Conservation (phyloP, 805 yeast genomes). For the Phaffomyces thermotolerans region DNA sequence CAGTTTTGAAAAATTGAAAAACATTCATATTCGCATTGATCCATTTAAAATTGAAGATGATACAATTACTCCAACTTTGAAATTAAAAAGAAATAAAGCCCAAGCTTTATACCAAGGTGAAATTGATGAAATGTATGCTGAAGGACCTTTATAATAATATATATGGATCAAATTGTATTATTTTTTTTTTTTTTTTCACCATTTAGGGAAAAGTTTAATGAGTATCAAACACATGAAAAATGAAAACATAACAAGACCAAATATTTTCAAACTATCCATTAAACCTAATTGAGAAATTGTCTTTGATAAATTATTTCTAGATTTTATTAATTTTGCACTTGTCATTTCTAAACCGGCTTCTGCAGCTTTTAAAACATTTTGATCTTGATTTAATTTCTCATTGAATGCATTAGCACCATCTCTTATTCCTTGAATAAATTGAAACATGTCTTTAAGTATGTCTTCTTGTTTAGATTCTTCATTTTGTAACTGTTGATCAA, state of each 20-base stretch:
- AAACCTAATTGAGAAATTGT: slow-evolving; percentile 24
- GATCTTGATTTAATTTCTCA: slow-evolving; percentile 31
- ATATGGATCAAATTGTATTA: neutral
- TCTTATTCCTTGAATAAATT: slow-evolving; percentile 29
- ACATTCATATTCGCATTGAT: slow-evolving; percentile 38
- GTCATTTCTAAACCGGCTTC: slow-evolving; percentile 35
- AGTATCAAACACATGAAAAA: slow-evolving; percentile 28
- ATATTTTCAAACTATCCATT: slow-evolving; percentile 25
- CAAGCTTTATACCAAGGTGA: slow-evolving; percentile 34
- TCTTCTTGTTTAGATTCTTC: slow-evolving; percentile 33
- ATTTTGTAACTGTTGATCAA: slow-evolving; percentile 29
- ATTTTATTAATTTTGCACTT: slow-evolving; percentile 26
- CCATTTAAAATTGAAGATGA: slow-evolving; percentile 48
- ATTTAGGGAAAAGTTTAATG: slow-evolving; percentile 33
- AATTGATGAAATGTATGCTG: slow-evolving; percentile 37
- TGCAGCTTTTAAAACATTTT: slow-evolving; percentile 32
- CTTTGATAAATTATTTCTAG: slow-evolving; percentile 24
- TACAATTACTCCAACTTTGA: slow-evolving; percentile 52
- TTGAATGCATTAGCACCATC: slow-evolving; percentile 35
- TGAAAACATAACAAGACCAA: slow-evolving; percentile 19
- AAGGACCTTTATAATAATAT: slow-evolving; percentile 26
- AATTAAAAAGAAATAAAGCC: slow-evolving; percentile 48
- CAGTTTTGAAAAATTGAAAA: slow-evolving; percentile 47
- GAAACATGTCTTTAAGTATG: slow-evolving; percentile 31
- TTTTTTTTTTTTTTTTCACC: slow-evolving; percentile 13